These are phyloP conservation scores for Bipolaris sorokiniana DNA, from an alignment of 2,329 filamentous ascomycete species.

Conservation along the genomic window DNA sequence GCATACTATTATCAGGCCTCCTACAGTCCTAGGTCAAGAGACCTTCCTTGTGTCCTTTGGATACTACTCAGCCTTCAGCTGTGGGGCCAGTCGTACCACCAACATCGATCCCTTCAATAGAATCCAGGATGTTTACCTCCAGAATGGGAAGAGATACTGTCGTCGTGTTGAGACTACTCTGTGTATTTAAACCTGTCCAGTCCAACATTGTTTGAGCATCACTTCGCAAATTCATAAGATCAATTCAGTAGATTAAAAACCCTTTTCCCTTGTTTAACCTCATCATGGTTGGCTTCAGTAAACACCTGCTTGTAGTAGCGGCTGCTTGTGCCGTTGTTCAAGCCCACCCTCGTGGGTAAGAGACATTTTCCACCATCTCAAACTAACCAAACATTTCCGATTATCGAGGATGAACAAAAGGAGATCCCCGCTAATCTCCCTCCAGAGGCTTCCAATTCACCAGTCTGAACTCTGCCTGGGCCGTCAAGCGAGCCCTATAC, in stretches of 20 bases:
- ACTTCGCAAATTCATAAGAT: background rate
- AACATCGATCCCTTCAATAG: background rate
- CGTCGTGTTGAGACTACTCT: background rate
- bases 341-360: background rate
- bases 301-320: background rate
- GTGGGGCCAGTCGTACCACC: background rate
- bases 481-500: conserved; percentile 12
- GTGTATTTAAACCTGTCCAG: background rate
- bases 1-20: background rate
- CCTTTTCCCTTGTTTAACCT: background rate
- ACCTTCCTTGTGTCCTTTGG: background rate
- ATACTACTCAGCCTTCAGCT: background rate
- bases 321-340: background rate
- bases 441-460: conserved; percentile 6
- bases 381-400: background rate
- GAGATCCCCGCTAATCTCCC: background rate
- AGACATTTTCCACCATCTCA: background rate
- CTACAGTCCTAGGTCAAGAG: background rate
- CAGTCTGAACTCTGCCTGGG: conserved; percentile 8
- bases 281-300: background rate
- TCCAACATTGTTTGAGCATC: background rate
- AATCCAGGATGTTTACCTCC: background rate
- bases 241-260: background rate
- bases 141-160: background rate
- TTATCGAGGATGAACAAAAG: too few relatives aligned